Evolutionary conservation across 306 rosid species (phyloP).

Genomic region (Rosa persica): DNA sequence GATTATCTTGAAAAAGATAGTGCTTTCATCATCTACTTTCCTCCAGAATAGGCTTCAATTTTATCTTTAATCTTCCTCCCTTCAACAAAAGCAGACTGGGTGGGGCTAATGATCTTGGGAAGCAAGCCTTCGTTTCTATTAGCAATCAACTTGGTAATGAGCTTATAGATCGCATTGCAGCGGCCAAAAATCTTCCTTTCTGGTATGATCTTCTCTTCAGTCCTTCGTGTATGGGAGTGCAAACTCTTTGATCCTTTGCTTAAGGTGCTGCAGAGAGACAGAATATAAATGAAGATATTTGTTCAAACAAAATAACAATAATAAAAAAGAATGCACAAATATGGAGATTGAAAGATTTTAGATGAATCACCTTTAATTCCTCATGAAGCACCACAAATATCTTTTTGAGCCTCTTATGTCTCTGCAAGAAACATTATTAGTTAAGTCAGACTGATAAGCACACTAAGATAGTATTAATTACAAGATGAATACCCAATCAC

Average conservation of each 20-base stretch:
- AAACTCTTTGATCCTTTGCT: conserved; percentile 70
- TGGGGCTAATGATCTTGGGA: too few species aligned
- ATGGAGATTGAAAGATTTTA: conserved; percentile 9
- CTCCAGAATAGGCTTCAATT: conserved; percentile 19
- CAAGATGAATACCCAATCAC: background rate
- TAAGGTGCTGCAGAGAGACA: conserved; percentile 59
- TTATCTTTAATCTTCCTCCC: background rate
- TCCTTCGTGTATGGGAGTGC: conserved; percentile 42
- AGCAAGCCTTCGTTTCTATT: too few species aligned
- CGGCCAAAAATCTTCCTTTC: background rate
- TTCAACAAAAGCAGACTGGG: too few species aligned
- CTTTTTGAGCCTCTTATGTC: conserved; percentile 80
- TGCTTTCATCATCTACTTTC: background rate
- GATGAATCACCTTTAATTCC: conserved; percentile 68
- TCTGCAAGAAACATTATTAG: conserved; percentile 57
- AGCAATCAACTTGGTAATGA: too few species aligned
- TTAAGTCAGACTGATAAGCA: conserved; percentile 1
- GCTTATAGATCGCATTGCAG: too few species aligned
- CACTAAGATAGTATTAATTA: background rate
- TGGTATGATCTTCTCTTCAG: conserved; percentile 27
- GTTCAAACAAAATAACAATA: background rate
- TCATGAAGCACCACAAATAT: conserved; percentile 86
- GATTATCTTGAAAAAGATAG: background rate
- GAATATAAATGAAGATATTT: background rate
- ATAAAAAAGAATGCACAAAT: background rate